phyloP scores from a whole-genome alignment of 2,329 filamentous ascomycete species.

The Gremmenia infestans region DNA sequence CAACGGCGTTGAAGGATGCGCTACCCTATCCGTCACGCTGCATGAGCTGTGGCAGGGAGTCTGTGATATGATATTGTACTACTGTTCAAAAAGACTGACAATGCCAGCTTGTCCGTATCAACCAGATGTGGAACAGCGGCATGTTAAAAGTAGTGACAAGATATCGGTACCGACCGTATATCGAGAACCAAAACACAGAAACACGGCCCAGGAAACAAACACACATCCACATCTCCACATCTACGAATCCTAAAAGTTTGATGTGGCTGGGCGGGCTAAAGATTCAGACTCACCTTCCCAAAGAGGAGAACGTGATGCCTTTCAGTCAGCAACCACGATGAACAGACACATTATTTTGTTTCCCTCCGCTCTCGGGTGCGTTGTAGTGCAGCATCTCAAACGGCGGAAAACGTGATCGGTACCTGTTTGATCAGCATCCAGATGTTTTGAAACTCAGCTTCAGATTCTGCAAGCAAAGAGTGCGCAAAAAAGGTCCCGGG shows the following conservation, averaged over 20 bases:
- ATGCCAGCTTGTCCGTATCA: too few relatives aligned
- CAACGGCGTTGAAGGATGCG: not conserved
- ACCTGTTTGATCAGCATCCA: conserved; percentile 25
- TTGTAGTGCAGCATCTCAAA: not conserved
- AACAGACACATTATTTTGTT: not conserved
- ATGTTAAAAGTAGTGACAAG: too few relatives aligned
- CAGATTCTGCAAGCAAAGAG: conserved; percentile 1
- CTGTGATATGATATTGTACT: not conserved
- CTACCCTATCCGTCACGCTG: conserved; percentile 1
- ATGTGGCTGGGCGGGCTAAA: not conserved
- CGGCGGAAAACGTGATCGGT: conserved; percentile 16
- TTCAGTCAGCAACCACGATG: not conserved
- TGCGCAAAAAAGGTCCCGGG: conserved; percentile 5
- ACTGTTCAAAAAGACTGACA: too few relatives aligned
- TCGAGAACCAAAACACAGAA: not conserved
- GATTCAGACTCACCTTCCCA: not conserved
- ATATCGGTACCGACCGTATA: not conserved
- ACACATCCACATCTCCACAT: not conserved
- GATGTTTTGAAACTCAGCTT: conserved; percentile 19
- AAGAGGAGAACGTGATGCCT: not conserved
- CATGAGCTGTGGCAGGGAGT: not conserved
- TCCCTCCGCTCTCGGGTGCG: not conserved
- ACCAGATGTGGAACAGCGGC: too few relatives aligned
- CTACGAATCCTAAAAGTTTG: not conserved
- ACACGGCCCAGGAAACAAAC: conserved; percentile 1